Evolutionary conservation across 768 basidiomycete genomes (phyloP), one percentile per base, ranked within the genome.

Genomic region (Dioszegia crocea): DNA sequence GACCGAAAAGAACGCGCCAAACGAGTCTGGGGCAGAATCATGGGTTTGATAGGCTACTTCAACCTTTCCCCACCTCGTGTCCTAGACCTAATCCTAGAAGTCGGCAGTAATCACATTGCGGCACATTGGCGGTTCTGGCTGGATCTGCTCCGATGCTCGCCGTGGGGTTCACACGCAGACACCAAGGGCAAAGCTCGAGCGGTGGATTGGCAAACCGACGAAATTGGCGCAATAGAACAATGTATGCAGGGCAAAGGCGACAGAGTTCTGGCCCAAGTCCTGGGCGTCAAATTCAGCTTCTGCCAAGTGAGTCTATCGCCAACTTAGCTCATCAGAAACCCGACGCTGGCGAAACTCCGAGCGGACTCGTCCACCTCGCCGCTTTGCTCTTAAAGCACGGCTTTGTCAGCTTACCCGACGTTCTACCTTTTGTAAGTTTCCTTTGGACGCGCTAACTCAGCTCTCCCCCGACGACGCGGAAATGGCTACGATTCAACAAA

Each of bases 261-360:
- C 54, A 51, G 71, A 9, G 72, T 77, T 17, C 53, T 77, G 29
- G 68, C 90, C 14, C 92, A 99, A 78, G 88, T 98, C 6, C 80
- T 99, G 21, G 96, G 96, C n/a, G 98, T 98, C 83, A 99, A 99
- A 77, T 94, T 96, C 68, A 82, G 83, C 9, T 86, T 87, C 74
- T 93, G 94, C 76, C 87, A 93, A 79, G 93, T 91, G 63, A 47
- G 82, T 67, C 6, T 33, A 14, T 33, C 6, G 33, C 33, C 14
- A 14, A 33, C 33, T 33, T 33, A 14, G 33, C n/a, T n/a, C n/a
- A n/a, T n/a, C 14, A 33, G 33, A 43, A 43, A 17, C 73, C 81
- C 26, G 87, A 87, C 9, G 81, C 82, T 1, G 74, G 79, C 26
- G 88, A 92, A 64, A 81, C 84, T 0, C 88, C 90, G 0, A 85